Evolutionary conservation across 306 rosid genomes (phyloP), one percentile per base, ranked within the genome.

Genomic region (Lotus japonicus): DNA sequence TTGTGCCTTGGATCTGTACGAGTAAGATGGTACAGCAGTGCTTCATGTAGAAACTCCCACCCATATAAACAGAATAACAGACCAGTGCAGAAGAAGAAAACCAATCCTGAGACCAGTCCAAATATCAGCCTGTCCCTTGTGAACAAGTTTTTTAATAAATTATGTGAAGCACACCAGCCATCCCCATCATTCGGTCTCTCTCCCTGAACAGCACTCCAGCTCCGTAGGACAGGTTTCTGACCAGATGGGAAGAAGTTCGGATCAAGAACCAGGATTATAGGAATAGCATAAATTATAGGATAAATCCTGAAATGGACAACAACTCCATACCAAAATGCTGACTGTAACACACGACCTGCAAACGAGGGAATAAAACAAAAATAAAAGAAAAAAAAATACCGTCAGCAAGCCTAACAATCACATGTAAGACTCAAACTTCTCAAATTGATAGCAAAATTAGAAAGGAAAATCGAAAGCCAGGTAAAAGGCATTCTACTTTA

Each of bases 261-360:
- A 81, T 94, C 90, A 77, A 94, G 89, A 84, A 90, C 85, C 80
- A 90, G 66, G 79, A 88, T 77, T 69, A 94, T 82, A 35, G 96
- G 90, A 61, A 90, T 85, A 59, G 87, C 80, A 68, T 94, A 86
- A 53, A 94, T 90, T 57, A 88, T 84, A 60, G 98, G 98, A 73
- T 90, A 94, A 66, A 94, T 82, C 79, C 97, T 81, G 70, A 94
- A 90, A 84, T 90, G 98, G 77, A 94, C 98, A 63, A 85, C 77
- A 73, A 94, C 92, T 69, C 99, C 97, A 58, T 85, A 94, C 96
- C 99, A 94, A 75, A 90, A 75, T 75, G 99, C 99, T 70, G 99
- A 87, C 80, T 94, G 99, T 33, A 84, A 62, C 87, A 86, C 78
- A 41, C 78, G 61, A 58, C 97, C 99, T 94, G 97, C 73, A 78